A percentile compares a stretch with the other conserved stretches of the same genome.
Conservation (phyloP, 257 asterid genomes). For the Marsdenia floribunda region DNA sequence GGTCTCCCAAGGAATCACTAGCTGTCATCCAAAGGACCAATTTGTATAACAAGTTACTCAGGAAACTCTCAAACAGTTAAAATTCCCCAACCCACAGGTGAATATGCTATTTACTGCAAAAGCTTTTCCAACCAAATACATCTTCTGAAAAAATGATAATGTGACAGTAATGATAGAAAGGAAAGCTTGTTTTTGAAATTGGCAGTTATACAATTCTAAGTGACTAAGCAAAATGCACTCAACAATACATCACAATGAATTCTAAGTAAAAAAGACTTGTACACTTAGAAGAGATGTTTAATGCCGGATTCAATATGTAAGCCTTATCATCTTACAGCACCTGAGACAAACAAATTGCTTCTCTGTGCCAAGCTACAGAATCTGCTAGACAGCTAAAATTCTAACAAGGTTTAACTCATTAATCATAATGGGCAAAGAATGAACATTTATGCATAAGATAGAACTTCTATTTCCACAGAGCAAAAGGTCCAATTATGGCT, state of each 20-base stretch:
- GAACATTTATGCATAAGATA: background rate
- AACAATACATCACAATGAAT: background rate
- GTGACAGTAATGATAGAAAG: background rate
- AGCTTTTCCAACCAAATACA: background rate
- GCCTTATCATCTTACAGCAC: background rate
- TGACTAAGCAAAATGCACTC: background rate
- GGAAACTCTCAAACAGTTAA: background rate
- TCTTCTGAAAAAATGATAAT: background rate
- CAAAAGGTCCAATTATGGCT: constrained; percentile 6
- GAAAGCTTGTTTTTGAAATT: constrained; percentile 1
- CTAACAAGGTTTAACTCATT: background rate
- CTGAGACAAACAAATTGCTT: background rate
- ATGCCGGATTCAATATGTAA: background rate
- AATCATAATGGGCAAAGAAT: background rate
- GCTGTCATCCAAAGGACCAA: constrained; percentile 48
- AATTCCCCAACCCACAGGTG: background rate
- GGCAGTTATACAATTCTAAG: background rate
- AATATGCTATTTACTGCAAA: background rate
- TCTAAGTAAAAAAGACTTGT: background rate
- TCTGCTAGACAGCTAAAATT: background rate
- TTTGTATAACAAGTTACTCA: constrained; percentile 13
- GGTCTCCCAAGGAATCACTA: constrained; percentile 98
- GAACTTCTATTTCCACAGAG: background rate
- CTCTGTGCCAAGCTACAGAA: background rate
- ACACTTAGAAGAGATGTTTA: background rate